Conservation (phyloP, 495 filamentous ascomycete species). For the Rhizodiscina lignyota region DNA sequence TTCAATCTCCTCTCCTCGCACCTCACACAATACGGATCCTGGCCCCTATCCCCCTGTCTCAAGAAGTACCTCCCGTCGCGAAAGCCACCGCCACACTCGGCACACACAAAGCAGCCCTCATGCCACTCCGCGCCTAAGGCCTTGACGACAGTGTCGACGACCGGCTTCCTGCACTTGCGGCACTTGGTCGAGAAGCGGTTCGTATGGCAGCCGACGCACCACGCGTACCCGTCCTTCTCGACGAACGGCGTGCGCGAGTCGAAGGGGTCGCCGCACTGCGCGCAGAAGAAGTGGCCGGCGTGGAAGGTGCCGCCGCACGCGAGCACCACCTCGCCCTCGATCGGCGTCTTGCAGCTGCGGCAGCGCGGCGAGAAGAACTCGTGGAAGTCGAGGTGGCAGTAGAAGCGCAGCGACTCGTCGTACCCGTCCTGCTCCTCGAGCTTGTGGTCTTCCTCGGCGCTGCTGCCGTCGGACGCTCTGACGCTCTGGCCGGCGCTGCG, state of each 20-base stretch:
- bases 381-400: slow-evolving; percentile 96
- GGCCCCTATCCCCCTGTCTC: slow-evolving; percentile 32
- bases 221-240: slow-evolving; percentile 97
- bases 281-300: slow-evolving; percentile 97
- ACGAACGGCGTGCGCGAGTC: slow-evolving; percentile 71
- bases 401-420: slow-evolving; percentile 58
- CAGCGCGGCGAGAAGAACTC: slow-evolving; percentile 85
- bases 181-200: slow-evolving; percentile 82
- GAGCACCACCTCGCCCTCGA: slow-evolving; percentile 86
- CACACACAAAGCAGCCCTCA: slow-evolving; percentile 74
- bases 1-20: slow-evolving; percentile 51
- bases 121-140: slow-evolving; percentile 93
- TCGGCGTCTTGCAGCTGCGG: slow-evolving; percentile 95
- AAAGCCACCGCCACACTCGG: slow-evolving; percentile 26
- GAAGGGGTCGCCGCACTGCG: slow-evolving; percentile 95
- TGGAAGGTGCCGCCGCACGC: slow-evolving; percentile 93
- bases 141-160: slow-evolving; percentile 70
- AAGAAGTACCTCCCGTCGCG: slow-evolving; percentile 50
- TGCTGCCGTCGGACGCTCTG: slow-evolving; percentile 25
- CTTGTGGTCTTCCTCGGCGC: slow-evolving; percentile 4
- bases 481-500: slow-evolving; percentile 41
- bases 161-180: slow-evolving; percentile 63
- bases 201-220: slow-evolving; percentile 88
- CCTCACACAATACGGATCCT: slow-evolving; percentile 41
- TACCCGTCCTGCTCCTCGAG: slow-evolving; percentile 39